Conservation (phyloP, 441 rosid species). For the Erodium moschatum region DNA sequence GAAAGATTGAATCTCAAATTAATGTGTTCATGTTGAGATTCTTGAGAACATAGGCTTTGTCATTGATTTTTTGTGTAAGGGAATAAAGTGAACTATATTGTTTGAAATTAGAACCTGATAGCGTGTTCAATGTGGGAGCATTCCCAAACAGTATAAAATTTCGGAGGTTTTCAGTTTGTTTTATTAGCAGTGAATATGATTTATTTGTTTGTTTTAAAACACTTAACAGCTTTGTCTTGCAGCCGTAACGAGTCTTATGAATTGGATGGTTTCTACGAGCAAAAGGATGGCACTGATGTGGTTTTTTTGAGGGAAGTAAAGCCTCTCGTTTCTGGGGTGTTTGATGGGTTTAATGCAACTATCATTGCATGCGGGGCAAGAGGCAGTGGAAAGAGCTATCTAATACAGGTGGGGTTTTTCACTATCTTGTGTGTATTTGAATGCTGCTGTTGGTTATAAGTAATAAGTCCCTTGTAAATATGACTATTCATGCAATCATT, state of each 20-base stretch:
- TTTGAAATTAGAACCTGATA: neutral
- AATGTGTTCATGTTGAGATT: neutral
- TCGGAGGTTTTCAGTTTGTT: neutral
- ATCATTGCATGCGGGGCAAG: constrained; percentile 23
- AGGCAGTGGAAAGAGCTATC: constrained; percentile 22
- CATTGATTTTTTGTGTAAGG: neutral
- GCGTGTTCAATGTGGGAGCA: neutral
- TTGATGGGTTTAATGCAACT: constrained; percentile 19
- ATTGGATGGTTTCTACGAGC: constrained; percentile 17
- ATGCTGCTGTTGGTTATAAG: neutral
- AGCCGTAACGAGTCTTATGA: constrained; percentile 18
- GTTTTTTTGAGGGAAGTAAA: constrained; percentile 19
- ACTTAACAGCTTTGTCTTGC: constrained; percentile 2
- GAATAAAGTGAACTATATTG: neutral
- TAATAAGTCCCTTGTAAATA: too few species aligned
- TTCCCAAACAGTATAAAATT: neutral
- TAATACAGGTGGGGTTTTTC: constrained; percentile 16
- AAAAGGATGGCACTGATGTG: constrained; percentile 12
- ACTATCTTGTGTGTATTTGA: neutral
- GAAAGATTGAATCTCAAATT: too few species aligned
- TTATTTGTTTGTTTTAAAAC: too few species aligned
- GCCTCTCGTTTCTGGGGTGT: constrained; percentile 20
- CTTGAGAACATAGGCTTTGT: neutral
- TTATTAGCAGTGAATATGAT: neutral
- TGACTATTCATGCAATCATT: constrained; percentile 10